Percentiles rank a stretch among this genome's conserved stretches.
phyloP scores from a whole-genome alignment of 345 rosid genomes.

The Hypericum perforatum region DNA sequence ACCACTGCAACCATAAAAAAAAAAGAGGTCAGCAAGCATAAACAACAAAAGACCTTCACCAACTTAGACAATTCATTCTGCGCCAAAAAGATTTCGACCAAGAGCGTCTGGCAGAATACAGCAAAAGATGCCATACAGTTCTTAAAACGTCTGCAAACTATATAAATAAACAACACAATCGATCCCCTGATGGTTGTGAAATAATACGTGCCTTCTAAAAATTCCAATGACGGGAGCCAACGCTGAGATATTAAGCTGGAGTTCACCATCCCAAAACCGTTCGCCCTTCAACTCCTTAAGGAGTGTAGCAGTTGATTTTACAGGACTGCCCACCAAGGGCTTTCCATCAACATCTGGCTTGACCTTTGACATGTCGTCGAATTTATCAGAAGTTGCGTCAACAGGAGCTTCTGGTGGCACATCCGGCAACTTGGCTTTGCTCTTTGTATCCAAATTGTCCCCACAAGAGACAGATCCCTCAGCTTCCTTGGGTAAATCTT shows the following conservation, averaged over 20 bases:
- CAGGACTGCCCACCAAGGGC: slow-evolving; percentile 8
- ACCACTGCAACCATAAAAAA: slow-evolving; percentile 45
- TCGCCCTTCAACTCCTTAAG: slow-evolving; percentile 30
- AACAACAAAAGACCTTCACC: too few species aligned
- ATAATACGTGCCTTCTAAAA: slow-evolving; percentile 56
- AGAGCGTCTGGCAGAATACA: too few species aligned
- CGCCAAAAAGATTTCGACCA: too few species aligned
- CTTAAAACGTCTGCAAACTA: too few species aligned
- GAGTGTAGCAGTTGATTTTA: slow-evolving; percentile 15
- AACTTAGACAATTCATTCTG: too few species aligned
- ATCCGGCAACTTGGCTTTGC: slow-evolving; percentile 31
- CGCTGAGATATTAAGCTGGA: slow-evolving; percentile 51
- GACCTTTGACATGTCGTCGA: slow-evolving; percentile 8
- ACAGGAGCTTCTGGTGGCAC: slow-evolving; percentile 19
- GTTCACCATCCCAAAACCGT: slow-evolving; percentile 64
- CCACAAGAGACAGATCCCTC: slow-evolving; percentile 28
- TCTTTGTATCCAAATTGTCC: slow-evolving; percentile 26
- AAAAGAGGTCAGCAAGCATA: too few species aligned
- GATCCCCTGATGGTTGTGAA: too few species aligned
- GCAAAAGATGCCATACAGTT: too few species aligned
- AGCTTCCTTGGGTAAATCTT: slow-evolving; percentile 38
- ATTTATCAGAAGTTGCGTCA: slow-evolving; percentile 22
- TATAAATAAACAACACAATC: too few species aligned
- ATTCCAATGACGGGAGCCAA: slow-evolving; percentile 43
- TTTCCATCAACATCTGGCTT: not conserved